Base-by-base conservation (phyloP, 2,329 filamentous ascomycete genomes). In the Neoascochyta sp. region DNA sequence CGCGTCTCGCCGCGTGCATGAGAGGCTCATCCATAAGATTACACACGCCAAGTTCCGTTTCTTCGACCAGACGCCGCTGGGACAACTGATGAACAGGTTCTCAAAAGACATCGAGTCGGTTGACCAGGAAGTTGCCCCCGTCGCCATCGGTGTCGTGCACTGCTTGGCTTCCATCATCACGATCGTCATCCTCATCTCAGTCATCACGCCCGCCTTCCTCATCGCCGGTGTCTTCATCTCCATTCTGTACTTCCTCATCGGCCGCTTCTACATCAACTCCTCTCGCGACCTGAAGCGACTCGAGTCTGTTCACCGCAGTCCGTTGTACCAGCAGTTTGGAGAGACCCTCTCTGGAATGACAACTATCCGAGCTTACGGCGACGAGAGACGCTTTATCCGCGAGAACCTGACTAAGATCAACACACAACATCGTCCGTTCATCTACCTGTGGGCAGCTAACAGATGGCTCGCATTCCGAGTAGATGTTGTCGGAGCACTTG, bases 1-100 rank as follows among this genome's bases (percentile, higher is more conserved):
- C 15, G 92, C 92, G 3, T 96, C 92, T 15, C 82, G 78, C 68
- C 81, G 80, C 47, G 79, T 98, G 12, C 92, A 98, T 60, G 74
- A 81, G 45, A 71, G 76, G 19, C 71, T 98, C 32, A 83, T 98
- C 60, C 73, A 77, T 16, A 74, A 83, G 1, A 80, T 98, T 14
- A 83, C 86, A 9, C 80, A 89, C 46, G 92, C 92, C 16, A 90
- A 88, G 59, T 96, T 98, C 72, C 88, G 86, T 57, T 98, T 98
- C 68, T 98, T 98, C 54, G 92, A 98, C 55, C 84, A 90, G 1
- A 98, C 92, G 0, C 92, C 92, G 3, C 76, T 96, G 0, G 92
- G 92, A 9, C 90, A 95, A 64, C 74, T 98, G 52, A 96, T 96
- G 82, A 98, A 98, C 64, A 80, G 92, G 12, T 98, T 98, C 67